A percentile compares a stretch with the other conserved stretches of the same genome.
These are phyloP conservation scores for Fraxinus excelsior DNA, from an alignment of 257 asterid species.

Conservation along the genomic window DNA sequence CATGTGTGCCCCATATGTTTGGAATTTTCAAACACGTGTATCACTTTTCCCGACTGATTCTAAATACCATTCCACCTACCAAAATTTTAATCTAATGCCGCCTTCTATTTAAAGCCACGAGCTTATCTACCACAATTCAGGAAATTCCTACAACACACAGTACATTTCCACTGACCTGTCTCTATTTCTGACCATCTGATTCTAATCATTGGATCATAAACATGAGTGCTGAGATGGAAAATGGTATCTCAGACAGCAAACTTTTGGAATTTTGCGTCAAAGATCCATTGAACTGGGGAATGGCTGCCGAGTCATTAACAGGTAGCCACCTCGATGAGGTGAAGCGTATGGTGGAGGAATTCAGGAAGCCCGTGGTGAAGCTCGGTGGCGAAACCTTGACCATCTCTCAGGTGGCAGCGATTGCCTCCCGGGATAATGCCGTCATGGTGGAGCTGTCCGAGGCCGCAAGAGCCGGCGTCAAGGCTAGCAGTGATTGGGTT, in stretches of 20 bases:
- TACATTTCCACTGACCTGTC: background rate
- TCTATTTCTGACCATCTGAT: background rate
- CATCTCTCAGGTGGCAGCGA: slow-evolving; percentile 30
- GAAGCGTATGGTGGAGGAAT: slow-evolving; percentile 50
- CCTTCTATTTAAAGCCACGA: slow-evolving; percentile 51
- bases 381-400: slow-evolving; percentile 30
- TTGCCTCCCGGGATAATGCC: slow-evolving; percentile 12
- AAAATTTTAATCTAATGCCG: slow-evolving; percentile 22
- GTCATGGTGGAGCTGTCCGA: slow-evolving; percentile 30
- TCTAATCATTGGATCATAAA: background rate
- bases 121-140: slow-evolving; percentile 21
- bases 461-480: slow-evolving; percentile 24
- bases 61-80: slow-evolving; percentile 55
- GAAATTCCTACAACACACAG: slow-evolving; percentile 3
- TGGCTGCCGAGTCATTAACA: slow-evolving; percentile 69
- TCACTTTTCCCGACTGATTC: slow-evolving; percentile 6
- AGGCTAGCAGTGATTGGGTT: slow-evolving; percentile 34
- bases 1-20: too few relatives aligned
- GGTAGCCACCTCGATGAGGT: slow-evolving; percentile 94
- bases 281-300: slow-evolving; percentile 85
- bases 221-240: slow-evolving; percentile 35
- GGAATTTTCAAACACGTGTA: too few relatives aligned
- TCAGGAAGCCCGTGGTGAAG: slow-evolving; percentile 22
- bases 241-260: slow-evolving; percentile 34
- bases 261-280: slow-evolving; percentile 38